Base-by-base conservation (phyloP, 768 basidiomycete species). In the Rubroboletus satanas region DNA sequence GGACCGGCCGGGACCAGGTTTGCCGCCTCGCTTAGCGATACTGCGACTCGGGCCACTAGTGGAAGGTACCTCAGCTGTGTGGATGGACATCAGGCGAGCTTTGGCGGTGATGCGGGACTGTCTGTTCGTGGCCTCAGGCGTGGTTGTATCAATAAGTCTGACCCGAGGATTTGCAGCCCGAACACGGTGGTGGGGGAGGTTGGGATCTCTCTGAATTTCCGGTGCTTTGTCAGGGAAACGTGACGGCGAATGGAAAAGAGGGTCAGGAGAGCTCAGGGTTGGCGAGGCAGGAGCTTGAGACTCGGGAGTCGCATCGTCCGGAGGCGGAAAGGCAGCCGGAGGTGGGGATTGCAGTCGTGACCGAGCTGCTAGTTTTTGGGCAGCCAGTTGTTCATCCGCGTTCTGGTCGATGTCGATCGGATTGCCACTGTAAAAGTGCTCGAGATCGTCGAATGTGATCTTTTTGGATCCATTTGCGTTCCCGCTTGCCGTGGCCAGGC, bases 141-240 rank as follows among this genome's bases (percentile, higher is more conserved):
- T 52, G 7, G 75, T 67, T 29, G 65, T 41, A 49, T 85, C 81
- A 5, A 77, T 68, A 55, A 81, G 66, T 60, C 81, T 81, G 18
- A 87, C 77, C 5, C 74, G 73, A 15, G 86, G 83, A 26, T 84
- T 82, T 17, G 75, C 74, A 14, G 68, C 72, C 42, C 82, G 78
- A 1, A 66, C 70, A 51, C 79, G 79, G 64, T 84, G 84, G 7
- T 58, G 57, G 23, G 73, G 73, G 5, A 70, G 43, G 5, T 23
- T 28, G 3, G 55, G 8, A 1, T 47, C 58, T 15, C 21, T 50
- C 15, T 56, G 56, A 44, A 4, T 31, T 55, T 61, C 60, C 5
- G 44, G 41, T 7, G 33, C 31, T 43, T 52, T 47, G 14, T 59
- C 60, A 37, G 59, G 43, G 45, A 31, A 7, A 17, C 21, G 36